A percentile compares a stretch with the other conserved stretches of the same genome.
Conservation (phyloP, 805 yeast genomes). For the Ogataea sp. region DNA sequence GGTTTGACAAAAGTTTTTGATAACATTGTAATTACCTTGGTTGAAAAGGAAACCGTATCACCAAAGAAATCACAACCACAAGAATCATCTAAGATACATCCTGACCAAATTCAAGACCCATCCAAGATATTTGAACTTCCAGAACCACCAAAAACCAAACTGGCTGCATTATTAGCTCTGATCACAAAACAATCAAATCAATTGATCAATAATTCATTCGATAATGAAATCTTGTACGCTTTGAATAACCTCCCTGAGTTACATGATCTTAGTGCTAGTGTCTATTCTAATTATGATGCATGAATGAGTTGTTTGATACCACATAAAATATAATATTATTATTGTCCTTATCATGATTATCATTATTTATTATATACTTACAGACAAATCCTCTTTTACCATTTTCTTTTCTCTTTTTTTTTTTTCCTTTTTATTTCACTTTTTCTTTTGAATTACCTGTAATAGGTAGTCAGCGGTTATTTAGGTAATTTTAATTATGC, state of each 20-base stretch:
- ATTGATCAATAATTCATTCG: conserved; percentile 22
- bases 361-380: too few species aligned
- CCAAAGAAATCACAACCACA: neutral
- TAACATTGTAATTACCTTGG: conserved; percentile 24
- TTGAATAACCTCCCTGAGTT: conserved; percentile 53
- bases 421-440: too few species aligned
- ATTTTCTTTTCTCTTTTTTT: too few species aligned
- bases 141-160: conserved; percentile 27
- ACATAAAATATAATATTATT: too few species aligned
- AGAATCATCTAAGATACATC: too few species aligned
- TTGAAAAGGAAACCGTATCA: conserved; percentile 7
- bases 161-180: conserved; percentile 67
- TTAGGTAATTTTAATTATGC: too few species aligned
- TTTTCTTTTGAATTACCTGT: too few species aligned
- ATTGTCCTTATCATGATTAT: too few species aligned
- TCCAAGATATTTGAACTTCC: neutral
- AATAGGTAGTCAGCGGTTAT: too few species aligned
- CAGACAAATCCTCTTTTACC: too few species aligned
- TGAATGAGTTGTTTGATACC: too few species aligned
- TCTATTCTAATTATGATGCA: conserved; percentile 65
- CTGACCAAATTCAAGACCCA: too few species aligned
- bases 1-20: conserved; percentile 41
- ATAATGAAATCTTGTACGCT: conserved; percentile 22
- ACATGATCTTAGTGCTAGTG: conserved; percentile 84
- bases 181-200: conserved; percentile 53